Evolutionary conservation across 495 filamentous ascomycete genomes (phyloP).

Genomic region (Annulohypoxylon bovei): DNA sequence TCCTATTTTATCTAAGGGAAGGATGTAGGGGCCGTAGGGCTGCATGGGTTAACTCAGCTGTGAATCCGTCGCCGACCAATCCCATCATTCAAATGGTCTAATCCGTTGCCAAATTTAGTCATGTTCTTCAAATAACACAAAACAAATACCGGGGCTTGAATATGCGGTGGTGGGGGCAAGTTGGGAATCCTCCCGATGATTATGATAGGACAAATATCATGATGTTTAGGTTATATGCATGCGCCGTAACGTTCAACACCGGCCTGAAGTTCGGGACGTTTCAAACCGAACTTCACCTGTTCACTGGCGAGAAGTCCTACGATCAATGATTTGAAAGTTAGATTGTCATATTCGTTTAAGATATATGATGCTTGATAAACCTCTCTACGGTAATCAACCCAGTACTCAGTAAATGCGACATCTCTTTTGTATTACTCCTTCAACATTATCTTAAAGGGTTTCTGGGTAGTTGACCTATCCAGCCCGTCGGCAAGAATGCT

Average conservation of each 20-base stretch:
- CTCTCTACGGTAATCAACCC: neutral
- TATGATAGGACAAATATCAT: constrained; percentile 1
- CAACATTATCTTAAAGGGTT: neutral
- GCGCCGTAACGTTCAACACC: neutral
- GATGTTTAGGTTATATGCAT: constrained; percentile 18
- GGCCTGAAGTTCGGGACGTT: constrained; percentile 18
- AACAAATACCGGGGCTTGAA: neutral
- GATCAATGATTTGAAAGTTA: neutral
- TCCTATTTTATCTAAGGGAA: neutral
- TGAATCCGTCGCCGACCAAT: constrained; percentile 1
- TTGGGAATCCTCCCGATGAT: constrained; percentile 1
- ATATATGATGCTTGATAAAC: neutral
- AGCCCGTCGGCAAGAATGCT: constrained; percentile 7
- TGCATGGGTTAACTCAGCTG: neutral
- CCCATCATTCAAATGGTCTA: neutral
- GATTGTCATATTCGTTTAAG: neutral
- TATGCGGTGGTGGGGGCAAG: neutral
- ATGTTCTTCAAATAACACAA: constrained; percentile 26
- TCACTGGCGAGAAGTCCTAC: neutral
- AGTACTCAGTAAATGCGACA: neutral
- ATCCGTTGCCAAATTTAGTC: neutral
- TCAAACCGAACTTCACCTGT: neutral
- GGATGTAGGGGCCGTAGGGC: neutral
- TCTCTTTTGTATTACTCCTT: neutral
- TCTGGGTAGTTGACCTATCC: constrained; percentile 23